Base-by-base conservation (phyloP, 2,329 filamentous ascomycete species). In the Clonostachys solani region DNA sequence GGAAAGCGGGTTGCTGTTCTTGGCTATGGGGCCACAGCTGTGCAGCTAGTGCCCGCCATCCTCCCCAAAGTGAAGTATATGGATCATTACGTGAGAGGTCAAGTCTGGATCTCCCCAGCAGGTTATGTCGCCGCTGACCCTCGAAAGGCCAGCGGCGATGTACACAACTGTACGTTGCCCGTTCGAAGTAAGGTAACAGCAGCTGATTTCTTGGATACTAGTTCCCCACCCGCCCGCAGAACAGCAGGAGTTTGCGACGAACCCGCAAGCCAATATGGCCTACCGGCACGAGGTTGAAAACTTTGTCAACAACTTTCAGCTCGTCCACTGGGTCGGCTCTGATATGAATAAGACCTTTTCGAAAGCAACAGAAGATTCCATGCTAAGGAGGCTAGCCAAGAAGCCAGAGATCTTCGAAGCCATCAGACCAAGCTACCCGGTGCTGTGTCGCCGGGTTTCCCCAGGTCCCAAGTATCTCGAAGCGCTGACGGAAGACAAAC, bases 1-100 rank as follows among this genome's bases (percentile, higher is more conserved):
- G 70, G 67, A 49, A 81, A 80, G 56, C 68, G 63, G 0, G 71
- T 81, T 7, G 76, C 72, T 3, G 65, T 83, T 15, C 78, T 83
- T 43, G 78, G 78, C 9, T 80, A 77, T 45, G 77, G 77, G 6
- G 68, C 77, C 16, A 77, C 75, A 1, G 78, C 75, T 1, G 68
- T 81, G 12, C 78, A 82, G 51, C 63, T 81, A 19, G 56, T 79
- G 9, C 72, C 77, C 3, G 65, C 40, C 35, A 49, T 49, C 16
- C 48, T 33, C 2, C 44, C 45, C 19, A 35, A 47, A 23, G 66
- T 68, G 40, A 64, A 64, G 44, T 62, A 69, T 46, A 58, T 74
- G 10, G 63, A 64, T 45, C 67, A 71, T 47, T 67, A 69, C 45
- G 57, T 75, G 33, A 66, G 71, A 44, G 66, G 66, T 3, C 71